phyloP scores from a whole-genome alignment of 2,329 filamentous ascomycete genomes.

The Alternaria triticina region DNA sequence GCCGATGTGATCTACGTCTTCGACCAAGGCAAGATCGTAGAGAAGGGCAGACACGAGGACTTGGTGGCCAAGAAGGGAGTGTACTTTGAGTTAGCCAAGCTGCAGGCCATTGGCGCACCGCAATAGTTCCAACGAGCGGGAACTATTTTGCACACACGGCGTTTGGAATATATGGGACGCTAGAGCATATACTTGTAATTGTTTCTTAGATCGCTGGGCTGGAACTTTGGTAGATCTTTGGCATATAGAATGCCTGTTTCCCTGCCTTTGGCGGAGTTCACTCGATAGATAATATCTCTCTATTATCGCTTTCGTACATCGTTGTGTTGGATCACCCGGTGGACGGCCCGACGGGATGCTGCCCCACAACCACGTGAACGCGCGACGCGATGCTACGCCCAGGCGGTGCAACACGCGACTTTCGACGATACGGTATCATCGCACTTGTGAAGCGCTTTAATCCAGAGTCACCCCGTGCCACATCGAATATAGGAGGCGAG shows the following conservation, averaged over 20 bases:
- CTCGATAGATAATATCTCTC: not conserved
- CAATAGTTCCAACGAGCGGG: conserved; percentile 20
- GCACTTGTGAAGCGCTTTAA: not conserved
- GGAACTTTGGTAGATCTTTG: not conserved
- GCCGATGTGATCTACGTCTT: conserved; percentile 98
- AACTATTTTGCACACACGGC: not conserved
- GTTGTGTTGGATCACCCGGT: not conserved
- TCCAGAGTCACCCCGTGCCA: no score
- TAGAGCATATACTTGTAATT: conserved; percentile 7
- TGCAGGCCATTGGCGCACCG: conserved; percentile 46
- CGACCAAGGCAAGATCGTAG: conserved; percentile 84
- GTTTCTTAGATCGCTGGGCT: not conserved
- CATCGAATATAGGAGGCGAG: no score
- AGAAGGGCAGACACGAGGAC: conserved; percentile 79
- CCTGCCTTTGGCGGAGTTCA: not conserved
- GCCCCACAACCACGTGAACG: not conserved
- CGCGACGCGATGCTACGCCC: not conserved
- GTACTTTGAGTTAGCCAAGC: conserved; percentile 48
- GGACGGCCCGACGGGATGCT: not conserved
- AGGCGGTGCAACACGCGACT: not conserved
- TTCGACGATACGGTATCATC: not conserved
- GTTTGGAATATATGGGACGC: not conserved
- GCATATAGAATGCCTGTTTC: not conserved
- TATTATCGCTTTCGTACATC: not conserved
- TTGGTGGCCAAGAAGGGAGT: conserved; percentile 49